Percentiles rank a stretch among this genome's conserved stretches.
Conservation (phyloP, 257 asterid species). For the Mitragyna speciosa region DNA sequence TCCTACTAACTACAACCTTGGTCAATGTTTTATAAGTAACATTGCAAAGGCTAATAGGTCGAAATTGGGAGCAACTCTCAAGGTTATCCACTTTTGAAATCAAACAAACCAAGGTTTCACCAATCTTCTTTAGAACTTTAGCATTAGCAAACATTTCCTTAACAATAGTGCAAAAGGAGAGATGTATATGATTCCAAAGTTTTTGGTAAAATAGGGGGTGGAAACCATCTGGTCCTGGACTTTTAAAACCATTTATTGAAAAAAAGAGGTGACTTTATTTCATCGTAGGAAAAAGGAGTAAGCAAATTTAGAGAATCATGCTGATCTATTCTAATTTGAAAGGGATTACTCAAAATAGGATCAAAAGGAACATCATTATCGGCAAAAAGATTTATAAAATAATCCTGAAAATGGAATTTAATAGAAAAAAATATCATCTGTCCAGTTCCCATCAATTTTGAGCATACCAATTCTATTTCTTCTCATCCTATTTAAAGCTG, state of each 20-base stretch:
- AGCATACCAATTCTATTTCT: too few species aligned
- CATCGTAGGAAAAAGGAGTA: not conserved
- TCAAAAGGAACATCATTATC: too few species aligned
- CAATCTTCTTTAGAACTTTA: not conserved
- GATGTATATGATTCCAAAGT: not conserved
- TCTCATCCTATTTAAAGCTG: too few species aligned
- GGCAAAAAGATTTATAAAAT: too few species aligned
- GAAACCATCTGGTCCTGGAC: not conserved
- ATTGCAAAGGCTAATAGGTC: not conserved
- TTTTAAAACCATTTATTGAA: not conserved
- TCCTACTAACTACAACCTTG: not conserved
- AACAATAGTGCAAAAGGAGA: not conserved
- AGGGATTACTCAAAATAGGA: not conserved
- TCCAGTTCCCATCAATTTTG: too few species aligned
- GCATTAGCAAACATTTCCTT: not conserved
- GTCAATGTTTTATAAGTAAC: not conserved
- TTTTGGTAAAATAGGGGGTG: not conserved
- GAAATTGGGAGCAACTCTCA: not conserved
- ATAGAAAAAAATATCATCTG: too few species aligned
- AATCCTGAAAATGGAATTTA: too few species aligned
- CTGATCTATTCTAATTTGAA: not conserved
- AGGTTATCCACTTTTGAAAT: not conserved
- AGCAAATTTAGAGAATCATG: too few species aligned
- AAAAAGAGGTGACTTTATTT: not conserved
- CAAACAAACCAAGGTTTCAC: not conserved